Evolutionary conservation across 768 basidiomycete genomes (phyloP).

Genomic region (Lentinula sp.): DNA sequence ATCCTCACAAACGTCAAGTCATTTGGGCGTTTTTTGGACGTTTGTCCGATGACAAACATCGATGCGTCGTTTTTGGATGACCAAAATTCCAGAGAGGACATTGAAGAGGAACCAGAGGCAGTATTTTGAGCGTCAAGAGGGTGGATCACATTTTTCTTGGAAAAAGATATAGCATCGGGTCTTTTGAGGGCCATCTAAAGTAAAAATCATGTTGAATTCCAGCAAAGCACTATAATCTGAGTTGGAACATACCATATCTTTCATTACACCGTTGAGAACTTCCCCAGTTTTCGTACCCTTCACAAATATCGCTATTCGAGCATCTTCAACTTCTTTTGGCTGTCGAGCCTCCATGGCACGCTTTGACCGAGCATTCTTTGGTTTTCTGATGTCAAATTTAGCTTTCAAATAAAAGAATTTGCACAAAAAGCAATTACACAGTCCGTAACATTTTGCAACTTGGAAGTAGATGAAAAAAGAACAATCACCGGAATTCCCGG

Average conservation of each 20-base stretch:
- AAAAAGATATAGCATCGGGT: conserved; percentile 86
- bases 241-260: conserved; percentile 66
- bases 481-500: background rate
- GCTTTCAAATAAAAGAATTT: background rate
- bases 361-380: conserved; percentile 94
- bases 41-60: conserved; percentile 85
- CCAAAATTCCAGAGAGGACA: conserved; percentile 84
- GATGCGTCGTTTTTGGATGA: conserved; percentile 89
- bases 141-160: conserved; percentile 85
- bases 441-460: conserved; percentile 8
- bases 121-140: conserved; percentile 70
- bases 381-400: conserved; percentile 40
- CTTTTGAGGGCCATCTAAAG: conserved; percentile 91
- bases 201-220: background rate
- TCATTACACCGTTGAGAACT: conserved; percentile 73
- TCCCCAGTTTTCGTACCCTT: conserved; percentile 84
- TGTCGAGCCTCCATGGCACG: conserved; percentile 80
- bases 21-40: conserved; percentile 91
- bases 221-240: background rate
- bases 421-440: conserved; percentile 1
- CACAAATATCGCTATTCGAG: conserved; percentile 85
- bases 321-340: conserved; percentile 86
- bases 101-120: conserved; percentile 24
- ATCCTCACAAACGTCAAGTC: conserved; percentile 80
- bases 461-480: background rate